Evolutionary conservation across 2,329 filamentous ascomycete species (phyloP), one percentile per base, ranked within the genome.

Genomic region (Phaeosphaeria sp.): DNA sequence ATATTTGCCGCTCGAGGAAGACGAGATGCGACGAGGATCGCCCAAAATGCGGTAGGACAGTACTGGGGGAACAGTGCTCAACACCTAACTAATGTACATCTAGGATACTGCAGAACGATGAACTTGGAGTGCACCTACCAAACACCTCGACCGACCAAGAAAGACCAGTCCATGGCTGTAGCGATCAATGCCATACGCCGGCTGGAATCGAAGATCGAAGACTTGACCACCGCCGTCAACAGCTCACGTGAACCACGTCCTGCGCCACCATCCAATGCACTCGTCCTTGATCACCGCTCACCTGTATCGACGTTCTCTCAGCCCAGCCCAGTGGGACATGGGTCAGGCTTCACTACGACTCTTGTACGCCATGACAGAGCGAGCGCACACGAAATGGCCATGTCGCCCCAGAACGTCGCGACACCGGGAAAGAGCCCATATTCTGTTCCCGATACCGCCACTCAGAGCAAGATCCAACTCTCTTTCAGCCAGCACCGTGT

Each of bases 11-110:
- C 24, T 72, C 81, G 49, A 83, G 83, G 65, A 85, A 85, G 72
- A 84, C 82, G 18, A 72, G 82, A 73, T 86, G 83, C 68, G 83
- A 86, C 59, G 83, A 85, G 68, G 83, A 83, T 56, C 75, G 81
- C 30, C 83, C 83, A 33, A 68, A 63, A 48, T 86, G 83, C 61
- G 82, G 82, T 27, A 46, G 17, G 44, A 20, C 15, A 27, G 6
- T 45, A 9, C 17, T 17, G 21, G 22, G 15, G 6, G 17, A 25
- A 15, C 44, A 25, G 15, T 9, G 7, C 3, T 25, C 15, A 24
- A 9, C 21, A n/a, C 11, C 15, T 3, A 13, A 27, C 44, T 46
- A 25, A 46, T n/a, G n/a, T n/a, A n/a, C 13, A 15, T 17, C 20
- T n/a, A 46, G 44, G 44, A 20, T 77, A 84, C 49, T 86, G 83